Percentiles rank a stretch among this genome's conserved stretches.
These are phyloP conservation scores for Phaeomoniella chlamydospora DNA, from an alignment of 2,329 filamentous ascomycete genomes.

Conservation along the genomic window DNA sequence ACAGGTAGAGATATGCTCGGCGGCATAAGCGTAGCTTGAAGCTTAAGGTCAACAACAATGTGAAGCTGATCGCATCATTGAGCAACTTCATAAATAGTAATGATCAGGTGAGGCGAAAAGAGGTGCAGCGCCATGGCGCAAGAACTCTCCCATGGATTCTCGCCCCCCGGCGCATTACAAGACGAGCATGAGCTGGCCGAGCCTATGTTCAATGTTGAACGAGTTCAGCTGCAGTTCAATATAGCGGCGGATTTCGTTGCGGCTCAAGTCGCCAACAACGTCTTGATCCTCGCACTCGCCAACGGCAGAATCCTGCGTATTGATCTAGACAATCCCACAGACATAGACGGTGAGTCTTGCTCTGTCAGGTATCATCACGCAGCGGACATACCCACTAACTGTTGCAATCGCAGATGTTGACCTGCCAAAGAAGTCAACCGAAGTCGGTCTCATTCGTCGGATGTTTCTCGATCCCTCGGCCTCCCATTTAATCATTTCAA, in stretches of 20 bases:
- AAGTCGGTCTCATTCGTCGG: constrained; percentile 81
- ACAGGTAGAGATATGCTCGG: no score
- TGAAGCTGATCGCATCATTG: no score
- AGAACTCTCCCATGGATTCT: constrained; percentile 58
- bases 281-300: constrained; percentile 79
- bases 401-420: constrained; percentile 91
- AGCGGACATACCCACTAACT: neutral
- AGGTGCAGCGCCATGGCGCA: constrained; percentile 45
- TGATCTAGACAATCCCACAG: constrained; percentile 81
- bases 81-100: no score
- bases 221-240: constrained; percentile 84
- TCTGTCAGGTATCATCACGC: neutral
- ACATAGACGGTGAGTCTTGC: constrained; percentile 79
- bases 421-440: constrained; percentile 80
- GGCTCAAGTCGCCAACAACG: constrained; percentile 93
- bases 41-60: no score
- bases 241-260: constrained; percentile 93
- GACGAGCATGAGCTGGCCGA: constrained; percentile 47
- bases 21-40: no score
- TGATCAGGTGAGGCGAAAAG: no score
- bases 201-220: constrained; percentile 90
- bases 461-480: constrained; percentile 97
- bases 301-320: constrained; percentile 89
- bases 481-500: constrained; percentile 84
- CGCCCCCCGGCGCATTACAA: constrained; percentile 47